Conservation (phyloP, 2,329 filamentous ascomycete species). For the Penicillium sp. region DNA sequence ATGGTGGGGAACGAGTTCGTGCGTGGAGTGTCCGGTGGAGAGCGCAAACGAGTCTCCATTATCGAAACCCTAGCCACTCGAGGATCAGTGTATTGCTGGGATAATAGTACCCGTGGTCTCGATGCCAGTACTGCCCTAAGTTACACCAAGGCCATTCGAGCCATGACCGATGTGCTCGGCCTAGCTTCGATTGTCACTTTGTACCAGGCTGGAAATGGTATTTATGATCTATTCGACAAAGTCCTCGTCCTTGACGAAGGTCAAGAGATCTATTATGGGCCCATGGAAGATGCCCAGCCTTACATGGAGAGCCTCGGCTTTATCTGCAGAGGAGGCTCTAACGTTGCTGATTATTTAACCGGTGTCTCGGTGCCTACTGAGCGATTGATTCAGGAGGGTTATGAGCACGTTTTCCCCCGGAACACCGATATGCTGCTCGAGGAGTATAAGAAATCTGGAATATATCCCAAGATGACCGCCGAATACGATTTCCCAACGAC, state of each 20-base stretch:
- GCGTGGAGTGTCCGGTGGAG: constrained; percentile 64
- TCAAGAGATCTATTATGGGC: constrained; percentile 63
- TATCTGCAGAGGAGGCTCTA: constrained; percentile 58
- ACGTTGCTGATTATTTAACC: constrained; percentile 63
- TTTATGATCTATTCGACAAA: constrained; percentile 68
- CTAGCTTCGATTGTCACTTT: constrained; percentile 60
- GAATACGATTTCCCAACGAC: constrained; percentile 58
- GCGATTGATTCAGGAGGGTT: constrained; percentile 41
- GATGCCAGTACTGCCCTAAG: constrained; percentile 63
- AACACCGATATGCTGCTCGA: constrained; percentile 42
- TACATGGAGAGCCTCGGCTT: constrained; percentile 66
- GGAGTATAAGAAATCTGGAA: constrained; percentile 51
- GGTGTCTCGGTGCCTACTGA: constrained; percentile 58
- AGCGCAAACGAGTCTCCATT: constrained; percentile 66
- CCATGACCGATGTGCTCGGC: constrained; percentile 60
- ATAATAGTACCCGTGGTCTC: constrained; percentile 63
- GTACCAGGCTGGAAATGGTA: constrained; percentile 67
- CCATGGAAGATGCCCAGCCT: constrained; percentile 53
- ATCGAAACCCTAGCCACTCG: constrained; percentile 59
- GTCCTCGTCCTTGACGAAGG: constrained; percentile 65
- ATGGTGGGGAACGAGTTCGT: constrained; percentile 66
- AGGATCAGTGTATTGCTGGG: constrained; percentile 61
- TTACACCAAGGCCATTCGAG: constrained; percentile 58
- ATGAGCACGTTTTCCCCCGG: constrained; percentile 42
- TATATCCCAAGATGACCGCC: constrained; percentile 48